Percentiles rank a stretch among this genome's conserved stretches.
Conservation (phyloP, 352 stramenopile species). For the Elongisporangium prolatum region DNA sequence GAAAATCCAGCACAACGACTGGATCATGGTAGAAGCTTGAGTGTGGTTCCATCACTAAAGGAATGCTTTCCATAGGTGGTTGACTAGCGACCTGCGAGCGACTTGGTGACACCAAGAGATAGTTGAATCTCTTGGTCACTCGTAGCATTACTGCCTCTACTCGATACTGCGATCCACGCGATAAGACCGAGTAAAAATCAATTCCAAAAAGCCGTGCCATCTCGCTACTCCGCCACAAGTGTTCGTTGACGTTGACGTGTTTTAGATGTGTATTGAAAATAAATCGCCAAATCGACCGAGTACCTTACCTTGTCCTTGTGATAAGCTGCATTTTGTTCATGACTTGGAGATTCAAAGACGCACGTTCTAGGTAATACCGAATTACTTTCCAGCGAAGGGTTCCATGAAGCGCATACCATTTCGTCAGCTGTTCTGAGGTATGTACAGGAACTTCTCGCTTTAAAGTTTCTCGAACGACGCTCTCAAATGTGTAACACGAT, state of each 20-base stretch:
- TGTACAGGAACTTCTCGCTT: constrained; percentile 63
- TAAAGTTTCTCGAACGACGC: constrained; percentile 64
- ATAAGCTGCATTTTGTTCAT: constrained; percentile 84
- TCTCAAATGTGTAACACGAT: constrained; percentile 73
- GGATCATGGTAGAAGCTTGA: constrained; percentile 96
- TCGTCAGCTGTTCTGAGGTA: constrained; percentile 42
- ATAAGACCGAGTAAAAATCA: constrained; percentile 92
- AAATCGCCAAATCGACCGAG: not conserved
- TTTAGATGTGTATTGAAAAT: too few relatives aligned
- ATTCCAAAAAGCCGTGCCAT: constrained; percentile 93
- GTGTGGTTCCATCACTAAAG: constrained; percentile 94
- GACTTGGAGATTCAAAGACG: constrained; percentile 66
- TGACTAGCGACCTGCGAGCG: constrained; percentile 84
- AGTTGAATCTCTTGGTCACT: constrained; percentile 87
- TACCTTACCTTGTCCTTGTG: constrained; percentile 57
- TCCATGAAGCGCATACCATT: constrained; percentile 45
- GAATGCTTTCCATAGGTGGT: constrained; percentile 90
- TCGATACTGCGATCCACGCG: constrained; percentile 90
- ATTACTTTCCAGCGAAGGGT: constrained; percentile 50
- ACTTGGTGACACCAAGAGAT: constrained; percentile 77
- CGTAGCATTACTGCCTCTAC: constrained; percentile 92
- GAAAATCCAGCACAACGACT: constrained; percentile 99
- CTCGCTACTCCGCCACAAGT: too few relatives aligned
- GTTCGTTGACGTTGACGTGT: too few relatives aligned
- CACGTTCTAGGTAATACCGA: constrained; percentile 37